Base-by-base conservation (phyloP, 371 early-diverging fungal genomes). In the Batkoa obscura region DNA sequence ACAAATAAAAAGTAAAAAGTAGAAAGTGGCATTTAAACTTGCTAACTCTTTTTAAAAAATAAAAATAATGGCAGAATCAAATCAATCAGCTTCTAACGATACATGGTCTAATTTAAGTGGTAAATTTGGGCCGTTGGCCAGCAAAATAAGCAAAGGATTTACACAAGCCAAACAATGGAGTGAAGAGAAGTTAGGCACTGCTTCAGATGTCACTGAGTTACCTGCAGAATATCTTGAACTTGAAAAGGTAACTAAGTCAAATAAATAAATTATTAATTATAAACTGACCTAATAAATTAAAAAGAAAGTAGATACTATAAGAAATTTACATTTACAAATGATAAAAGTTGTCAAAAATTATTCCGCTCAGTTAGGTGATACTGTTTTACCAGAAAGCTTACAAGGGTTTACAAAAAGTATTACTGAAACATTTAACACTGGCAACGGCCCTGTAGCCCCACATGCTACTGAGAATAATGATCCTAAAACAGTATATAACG, bases 171-270 rank as follows among this genome's bases (percentile, higher is more conserved):
- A n/a, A 34, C 66, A 91, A 86, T 81, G 81, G 68, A 85, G 92
- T n/a, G 79, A 81, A 64, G 95, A 94, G 64, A 81, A 76, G 60
- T 72, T 90, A 55, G 88, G 90, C 39, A 83, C 73, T 54, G 80
- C 79, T 3, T 75, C 73, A 39, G 87, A 87, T 47, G 72, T 88
- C 35, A 94, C 95, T 35, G 88, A 86, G 56, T 78, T 93, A 10
- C 95, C 95, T 48, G 74, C 72, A 56, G 92, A 93, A 60, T 94
- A 94, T 66, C 73, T 80, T 57, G 80, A 83, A 57, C 71, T 92
- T 55, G 86, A 85, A 60, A 71, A 72, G 73, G 83, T 80, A 71
- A 66, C 53, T 51, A 17, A 30, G 3, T n/a, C n/a, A n/a, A n/a
- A n/a, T n/a, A n/a, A n/a, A n/a, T n/a, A n/a, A n/a, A n/a, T n/a